phyloP scores from a whole-genome alignment of 345 rosid genomes.

The Syzygium aromaticum region DNA sequence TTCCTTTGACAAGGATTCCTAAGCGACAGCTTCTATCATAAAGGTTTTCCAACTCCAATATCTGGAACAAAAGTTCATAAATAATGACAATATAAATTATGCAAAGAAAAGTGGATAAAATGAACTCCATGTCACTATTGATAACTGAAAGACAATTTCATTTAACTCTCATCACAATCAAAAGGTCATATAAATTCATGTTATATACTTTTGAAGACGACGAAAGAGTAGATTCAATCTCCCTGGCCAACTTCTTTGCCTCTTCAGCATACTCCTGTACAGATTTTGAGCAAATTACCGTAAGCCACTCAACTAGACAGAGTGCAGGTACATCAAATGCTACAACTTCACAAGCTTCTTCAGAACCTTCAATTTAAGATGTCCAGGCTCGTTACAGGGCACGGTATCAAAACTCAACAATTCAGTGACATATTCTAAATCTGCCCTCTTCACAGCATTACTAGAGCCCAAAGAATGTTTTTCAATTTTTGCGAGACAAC shows the following conservation, averaged over 20 bases:
- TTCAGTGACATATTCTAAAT: constrained; percentile 31
- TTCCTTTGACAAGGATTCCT: constrained; percentile 45
- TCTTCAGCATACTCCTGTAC: constrained; percentile 57
- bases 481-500: constrained; percentile 44
- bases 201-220: constrained; percentile 36
- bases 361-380: constrained; percentile 66
- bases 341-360: constrained; percentile 1
- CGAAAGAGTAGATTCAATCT: constrained; percentile 44
- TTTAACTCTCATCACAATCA: background rate
- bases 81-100: background rate
- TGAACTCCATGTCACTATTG: background rate
- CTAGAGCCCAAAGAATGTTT: constrained; percentile 20
- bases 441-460: constrained; percentile 33
- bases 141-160: background rate
- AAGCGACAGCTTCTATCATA: constrained; percentile 42
- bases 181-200: background rate
- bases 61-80: constrained; percentile 24
- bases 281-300: background rate
- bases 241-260: constrained; percentile 48
- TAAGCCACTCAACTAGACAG: constrained; percentile 2
- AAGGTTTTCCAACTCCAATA: constrained; percentile 56
- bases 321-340: constrained; percentile 1
- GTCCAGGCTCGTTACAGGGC: constrained; percentile 61
- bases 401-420: constrained; percentile 44
- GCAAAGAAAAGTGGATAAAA: background rate